Percentiles rank a stretch among this genome's conserved stretches.
phyloP scores from a whole-genome alignment of 345 rosid species.

The Eucalyptus paniculata region DNA sequence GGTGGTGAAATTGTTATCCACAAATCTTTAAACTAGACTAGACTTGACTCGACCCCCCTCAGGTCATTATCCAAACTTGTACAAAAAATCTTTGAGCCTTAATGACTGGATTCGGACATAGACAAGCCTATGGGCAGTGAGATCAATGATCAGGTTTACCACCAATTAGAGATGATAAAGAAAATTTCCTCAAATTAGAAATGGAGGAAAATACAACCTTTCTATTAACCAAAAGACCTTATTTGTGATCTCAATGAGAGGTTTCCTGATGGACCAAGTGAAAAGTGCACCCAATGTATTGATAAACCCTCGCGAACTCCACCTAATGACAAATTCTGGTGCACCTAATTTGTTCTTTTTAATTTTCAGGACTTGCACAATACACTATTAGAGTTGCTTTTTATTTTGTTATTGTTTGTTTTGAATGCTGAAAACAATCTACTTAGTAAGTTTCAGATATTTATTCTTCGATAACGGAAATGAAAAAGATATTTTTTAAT shows the following conservation, averaged over 20 bases:
- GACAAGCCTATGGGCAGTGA: not conserved
- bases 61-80: not conserved
- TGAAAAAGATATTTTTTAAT: not conserved
- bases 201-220: not conserved
- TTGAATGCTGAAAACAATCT: not conserved
- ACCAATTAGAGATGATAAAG: not conserved
- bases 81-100: not conserved
- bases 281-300: not conserved
- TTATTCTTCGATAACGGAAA: not conserved
- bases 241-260: not conserved
- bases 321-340: not conserved
- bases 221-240: not conserved
- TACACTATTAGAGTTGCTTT: not conserved
- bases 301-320: not conserved
- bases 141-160: too few species aligned
- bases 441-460: not conserved
- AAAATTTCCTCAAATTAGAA: not conserved
- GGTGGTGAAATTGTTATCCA: not conserved
- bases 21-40: not conserved
- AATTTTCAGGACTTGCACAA: not conserved
- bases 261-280: not conserved
- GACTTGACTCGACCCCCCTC: not conserved
- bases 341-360: not conserved
- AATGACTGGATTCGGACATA: not conserved
- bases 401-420: not conserved